Conservation (phyloP, 2,329 filamentous ascomycete genomes). For the Didymella pomorum region DNA sequence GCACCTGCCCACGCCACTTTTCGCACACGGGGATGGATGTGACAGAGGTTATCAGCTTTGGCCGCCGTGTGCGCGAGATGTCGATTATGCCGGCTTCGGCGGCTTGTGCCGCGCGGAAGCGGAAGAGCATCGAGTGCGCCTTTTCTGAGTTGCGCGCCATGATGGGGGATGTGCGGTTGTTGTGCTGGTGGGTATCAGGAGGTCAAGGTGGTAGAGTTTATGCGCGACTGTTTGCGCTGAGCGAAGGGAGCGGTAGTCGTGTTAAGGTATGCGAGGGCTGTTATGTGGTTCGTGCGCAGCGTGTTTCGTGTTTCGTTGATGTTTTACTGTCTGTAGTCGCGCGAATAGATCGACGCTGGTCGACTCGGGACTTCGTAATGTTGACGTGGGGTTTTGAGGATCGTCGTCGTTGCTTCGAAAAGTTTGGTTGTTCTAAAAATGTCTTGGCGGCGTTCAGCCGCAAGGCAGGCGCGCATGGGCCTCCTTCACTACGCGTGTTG, state of each 20-base stretch:
- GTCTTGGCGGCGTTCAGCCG: not conserved
- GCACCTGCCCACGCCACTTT: conserved; percentile 96
- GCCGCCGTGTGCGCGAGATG: conserved; percentile 85
- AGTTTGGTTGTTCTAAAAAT: not conserved
- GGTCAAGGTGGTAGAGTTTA: not conserved
- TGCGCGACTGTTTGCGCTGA: conserved; percentile 1
- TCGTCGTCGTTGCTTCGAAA: conserved; percentile 4
- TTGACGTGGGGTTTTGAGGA: conserved; percentile 22
- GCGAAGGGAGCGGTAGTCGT: conserved; percentile 1
- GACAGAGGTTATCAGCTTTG: conserved; percentile 88
- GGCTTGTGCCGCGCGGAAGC: conserved; percentile 97
- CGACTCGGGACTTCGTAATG: conserved; percentile 14
- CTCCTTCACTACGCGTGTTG: conserved; percentile 4
- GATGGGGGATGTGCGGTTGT: conserved; percentile 29
- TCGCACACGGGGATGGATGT: conserved; percentile 86
- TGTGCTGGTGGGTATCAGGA: conserved; percentile 1
- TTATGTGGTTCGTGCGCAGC: conserved; percentile 1
- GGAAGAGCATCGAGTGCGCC: conserved; percentile 99
- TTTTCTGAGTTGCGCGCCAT: conserved; percentile 96
- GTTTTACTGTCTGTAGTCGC: conserved; percentile 40
- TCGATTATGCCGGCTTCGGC: conserved; percentile 96
- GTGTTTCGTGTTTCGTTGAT: not conserved
- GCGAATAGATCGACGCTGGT: conserved; percentile 24
- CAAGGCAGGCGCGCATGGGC: conserved; percentile 5
- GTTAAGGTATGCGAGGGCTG: conserved; percentile 3